Evolutionary conservation across 1,139 yeast genomes (phyloP), one percentile per base, ranked within the genome.

Genomic region (Nakaseomyces delphensis): DNA sequence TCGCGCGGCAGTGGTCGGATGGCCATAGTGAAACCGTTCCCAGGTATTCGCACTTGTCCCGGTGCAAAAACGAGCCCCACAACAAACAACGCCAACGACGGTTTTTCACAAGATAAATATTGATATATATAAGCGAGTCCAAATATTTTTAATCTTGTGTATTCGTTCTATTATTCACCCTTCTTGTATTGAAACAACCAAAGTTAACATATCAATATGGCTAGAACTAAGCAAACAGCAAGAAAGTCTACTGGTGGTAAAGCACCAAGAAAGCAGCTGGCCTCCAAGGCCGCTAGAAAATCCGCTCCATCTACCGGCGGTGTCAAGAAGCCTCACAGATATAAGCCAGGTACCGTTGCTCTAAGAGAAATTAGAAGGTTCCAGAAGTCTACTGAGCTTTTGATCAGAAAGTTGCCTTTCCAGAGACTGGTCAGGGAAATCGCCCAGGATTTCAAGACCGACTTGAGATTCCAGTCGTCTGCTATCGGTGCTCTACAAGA

Each of bases 331-430:
- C 96, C 96, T 59, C 97, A 89, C 86, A 86, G 97, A 83, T 89
- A 87, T 77, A 89, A 87, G 91, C 97, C 97, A 70, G 97, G 97
- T 87, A 89, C 96, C 66, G 96, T 89, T 66, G 97, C 97, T 63
- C 84, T 89, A 69, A 89, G 96, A 83, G 97, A 89, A 77, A 89
- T 89, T 67, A 86, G 96, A 83, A 86, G 96, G 77, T 89, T 89
- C 80, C 96, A 89, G 77, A 89, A 89, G 74, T 84, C 96, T 54
- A 89, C 96, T 64, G 97, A 89, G 73, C 77, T 89, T 50, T 79
- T 89, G 69, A 87, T 89, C 73, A 86, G 97, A 81, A 87, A 89
- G 76, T 79, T 89, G 63, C 97, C 97, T 54, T 87, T 87, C 94
- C 96, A 89, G 76, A 84, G 97, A 79, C 80, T 89, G 67, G 96